Conservation (phyloP, 2,329 filamentous ascomycete genomes). For the Graphium sp. region DNA sequence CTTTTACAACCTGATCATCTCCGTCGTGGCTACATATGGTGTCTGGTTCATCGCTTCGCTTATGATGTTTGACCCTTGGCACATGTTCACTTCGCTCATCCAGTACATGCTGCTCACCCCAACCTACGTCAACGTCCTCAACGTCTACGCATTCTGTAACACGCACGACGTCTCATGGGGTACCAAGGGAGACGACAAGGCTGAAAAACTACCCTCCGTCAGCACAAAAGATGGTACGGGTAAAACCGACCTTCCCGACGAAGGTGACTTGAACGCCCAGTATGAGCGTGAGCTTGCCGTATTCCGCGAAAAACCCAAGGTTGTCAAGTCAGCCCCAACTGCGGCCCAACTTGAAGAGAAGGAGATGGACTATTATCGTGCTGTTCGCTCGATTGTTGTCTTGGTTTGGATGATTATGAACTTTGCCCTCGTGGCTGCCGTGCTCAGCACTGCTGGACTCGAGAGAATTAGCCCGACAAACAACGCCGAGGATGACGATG, state of each 20-base stretch:
- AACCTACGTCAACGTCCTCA: slow-evolving; percentile 95
- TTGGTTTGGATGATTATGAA: slow-evolving; percentile 95
- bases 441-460: slow-evolving; percentile 72
- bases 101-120: slow-evolving; percentile 93
- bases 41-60: slow-evolving; percentile 86
- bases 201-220: slow-evolving; percentile 76
- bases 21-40: slow-evolving; percentile 78
- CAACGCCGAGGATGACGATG: slow-evolving; percentile 20
- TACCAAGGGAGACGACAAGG: slow-evolving; percentile 94
- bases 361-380: slow-evolving; percentile 97
- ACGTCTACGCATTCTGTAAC: slow-evolving; percentile 98
- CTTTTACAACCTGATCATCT: slow-evolving; percentile 89
- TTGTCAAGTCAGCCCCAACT: slow-evolving; percentile 46
- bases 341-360: slow-evolving; percentile 49
- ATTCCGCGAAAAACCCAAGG: slow-evolving; percentile 59
- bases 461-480: slow-evolving; percentile 40
- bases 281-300: slow-evolving; percentile 72
- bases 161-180: slow-evolving; percentile 97
- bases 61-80: slow-evolving; percentile 96
- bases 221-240: slow-evolving; percentile 76
- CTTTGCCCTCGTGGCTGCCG: slow-evolving; percentile 70
- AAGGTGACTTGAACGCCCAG: slow-evolving; percentile 85
- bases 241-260: slow-evolving; percentile 91
- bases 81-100: slow-evolving; percentile 91
- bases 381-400: slow-evolving; percentile 83